Percentiles rank a stretch among this genome's conserved stretches.
Evolutionary conservation across 2,329 filamentous ascomycete species (phyloP).

Genomic region (Diaporthe vexans): DNA sequence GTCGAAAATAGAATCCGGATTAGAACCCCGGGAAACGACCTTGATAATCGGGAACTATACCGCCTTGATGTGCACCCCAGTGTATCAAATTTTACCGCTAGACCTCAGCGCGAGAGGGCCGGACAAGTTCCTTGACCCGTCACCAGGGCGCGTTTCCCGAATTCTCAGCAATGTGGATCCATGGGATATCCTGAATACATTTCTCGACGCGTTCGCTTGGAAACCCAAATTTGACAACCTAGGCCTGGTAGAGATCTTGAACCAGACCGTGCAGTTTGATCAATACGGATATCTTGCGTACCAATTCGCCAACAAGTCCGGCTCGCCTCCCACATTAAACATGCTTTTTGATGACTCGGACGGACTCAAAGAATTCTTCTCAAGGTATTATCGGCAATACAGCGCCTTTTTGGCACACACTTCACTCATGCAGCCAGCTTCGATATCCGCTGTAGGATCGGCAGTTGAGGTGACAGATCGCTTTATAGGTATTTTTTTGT

Average conservation of each 20-base stretch:
- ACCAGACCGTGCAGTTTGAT: neutral
- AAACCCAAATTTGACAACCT: too few species aligned
- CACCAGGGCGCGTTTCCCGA: neutral
- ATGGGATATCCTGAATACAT: neutral
- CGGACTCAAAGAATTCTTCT: neutral
- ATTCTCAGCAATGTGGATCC: neutral
- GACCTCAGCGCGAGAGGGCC: neutral
- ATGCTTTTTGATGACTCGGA: neutral
- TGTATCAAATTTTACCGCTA: neutral
- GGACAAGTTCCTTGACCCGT: neutral
- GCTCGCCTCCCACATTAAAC: neutral
- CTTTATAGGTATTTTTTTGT: neutral
- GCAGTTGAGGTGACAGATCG: neutral
- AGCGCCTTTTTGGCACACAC: neutral
- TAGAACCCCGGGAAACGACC: neutral
- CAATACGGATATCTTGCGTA: neutral
- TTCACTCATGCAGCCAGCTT: conserved; percentile 1
- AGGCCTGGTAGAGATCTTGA: too few species aligned
- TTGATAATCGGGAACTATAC: neutral
- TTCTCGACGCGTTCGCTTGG: too few species aligned
- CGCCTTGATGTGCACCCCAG: neutral
- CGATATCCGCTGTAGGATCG: neutral
- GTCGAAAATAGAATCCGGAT: neutral
- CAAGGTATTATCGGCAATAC: neutral
- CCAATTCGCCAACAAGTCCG: neutral